Evolutionary conservation across 1,284 basidiomycete genomes (phyloP).

Genomic region (Hymenochaete sp.): DNA sequence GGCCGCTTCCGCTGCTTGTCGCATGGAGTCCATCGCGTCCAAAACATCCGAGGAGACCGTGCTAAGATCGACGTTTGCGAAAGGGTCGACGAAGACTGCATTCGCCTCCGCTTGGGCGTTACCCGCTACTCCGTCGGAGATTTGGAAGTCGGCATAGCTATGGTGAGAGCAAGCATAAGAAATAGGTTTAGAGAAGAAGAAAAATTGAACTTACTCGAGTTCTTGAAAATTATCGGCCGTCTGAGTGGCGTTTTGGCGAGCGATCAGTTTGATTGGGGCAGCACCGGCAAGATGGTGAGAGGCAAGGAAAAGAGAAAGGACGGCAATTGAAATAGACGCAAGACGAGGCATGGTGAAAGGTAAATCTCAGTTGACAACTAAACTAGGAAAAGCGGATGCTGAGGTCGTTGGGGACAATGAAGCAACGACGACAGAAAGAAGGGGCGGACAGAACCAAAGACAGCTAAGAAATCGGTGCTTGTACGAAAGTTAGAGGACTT

Average conservation of each 20-base stretch:
- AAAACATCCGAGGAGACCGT: conserved; percentile 24
- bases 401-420: conserved; percentile 6
- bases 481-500: too few relatives aligned
- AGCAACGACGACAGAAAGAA: conserved; percentile 5
- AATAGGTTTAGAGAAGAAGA: background rate
- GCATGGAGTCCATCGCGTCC: conserved; percentile 35
- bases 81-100: conserved; percentile 32
- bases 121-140: conserved; percentile 36
- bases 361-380: conserved; percentile 2
- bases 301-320: conserved; percentile 11
- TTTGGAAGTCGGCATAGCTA: conserved; percentile 39
- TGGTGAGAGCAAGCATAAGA: background rate
- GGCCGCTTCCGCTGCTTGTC: conserved; percentile 35
- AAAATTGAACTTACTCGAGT: conserved; percentile 18
- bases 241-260: conserved; percentile 11
- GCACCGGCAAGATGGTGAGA: conserved; percentile 16
- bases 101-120: conserved; percentile 34
- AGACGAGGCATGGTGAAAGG: conserved; percentile 10
- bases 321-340: conserved; percentile 18
- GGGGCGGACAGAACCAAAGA: conserved; percentile 14
- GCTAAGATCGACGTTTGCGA: conserved; percentile 11
- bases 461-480: too few relatives aligned
- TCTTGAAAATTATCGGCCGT: conserved; percentile 20
- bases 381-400: background rate
- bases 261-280: conserved; percentile 7